Conservation (phyloP, 371 early-diverging fungal species). For the Mortierella sp. region DNA sequence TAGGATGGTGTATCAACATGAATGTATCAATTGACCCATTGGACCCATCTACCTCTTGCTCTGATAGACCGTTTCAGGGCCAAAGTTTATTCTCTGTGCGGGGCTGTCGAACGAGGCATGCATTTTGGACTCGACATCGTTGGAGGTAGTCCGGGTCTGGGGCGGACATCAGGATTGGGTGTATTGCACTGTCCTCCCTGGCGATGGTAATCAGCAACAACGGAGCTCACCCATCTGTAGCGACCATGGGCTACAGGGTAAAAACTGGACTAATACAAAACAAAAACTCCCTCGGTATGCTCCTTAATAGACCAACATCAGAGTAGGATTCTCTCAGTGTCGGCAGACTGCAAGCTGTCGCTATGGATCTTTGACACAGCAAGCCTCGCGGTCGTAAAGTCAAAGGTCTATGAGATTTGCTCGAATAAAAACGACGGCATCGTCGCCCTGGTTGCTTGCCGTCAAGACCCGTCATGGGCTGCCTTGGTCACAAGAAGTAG, state of each 20-base stretch:
- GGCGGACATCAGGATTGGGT: constrained; percentile 78
- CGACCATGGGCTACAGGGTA: no score
- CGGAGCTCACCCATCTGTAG: background rate
- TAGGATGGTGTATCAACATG: background rate
- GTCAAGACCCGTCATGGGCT: constrained; percentile 21
- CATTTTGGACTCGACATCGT: constrained; percentile 50
- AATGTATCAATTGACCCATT: constrained; percentile 3
- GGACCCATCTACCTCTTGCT: background rate
- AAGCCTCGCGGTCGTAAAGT: constrained; percentile 35
- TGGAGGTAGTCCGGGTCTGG: constrained; percentile 74
- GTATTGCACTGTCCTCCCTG: constrained; percentile 68
- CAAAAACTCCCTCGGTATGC: background rate
- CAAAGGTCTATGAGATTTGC: constrained; percentile 30
- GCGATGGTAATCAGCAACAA: constrained; percentile 61
- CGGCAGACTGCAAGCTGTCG: constrained; percentile 43
- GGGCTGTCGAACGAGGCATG: constrained; percentile 51
- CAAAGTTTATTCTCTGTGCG: constrained; percentile 38
- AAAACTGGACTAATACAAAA: background rate
- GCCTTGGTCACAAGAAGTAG: constrained; percentile 29
- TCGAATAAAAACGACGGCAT: constrained; percentile 12
- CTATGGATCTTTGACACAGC: constrained; percentile 44
- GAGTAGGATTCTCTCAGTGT: constrained; percentile 47
- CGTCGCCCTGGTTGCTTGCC: constrained; percentile 28
- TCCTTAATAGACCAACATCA: constrained; percentile 30
- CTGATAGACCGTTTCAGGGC: constrained; percentile 13